A percentile compares a stretch with the other conserved stretches of the same genome.
These are phyloP conservation scores for Entoloma clypeatum DNA, from an alignment of 1,284 basidiomycete genomes.

Conservation along the genomic window DNA sequence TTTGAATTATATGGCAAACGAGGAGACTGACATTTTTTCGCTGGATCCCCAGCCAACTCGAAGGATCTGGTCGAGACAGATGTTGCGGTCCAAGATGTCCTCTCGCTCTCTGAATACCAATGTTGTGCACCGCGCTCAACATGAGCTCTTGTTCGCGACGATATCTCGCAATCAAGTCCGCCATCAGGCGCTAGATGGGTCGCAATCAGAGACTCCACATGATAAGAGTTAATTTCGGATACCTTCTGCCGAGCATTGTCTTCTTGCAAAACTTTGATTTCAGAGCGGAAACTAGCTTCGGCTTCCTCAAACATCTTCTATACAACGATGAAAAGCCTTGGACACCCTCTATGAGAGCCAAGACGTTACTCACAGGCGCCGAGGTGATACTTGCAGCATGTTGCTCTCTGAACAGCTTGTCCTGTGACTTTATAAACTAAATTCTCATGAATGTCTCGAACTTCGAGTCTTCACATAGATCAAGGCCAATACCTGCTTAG, in stretches of 20 bases:
- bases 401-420: slow-evolving; percentile 81
- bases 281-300: slow-evolving; percentile 62
- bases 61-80: slow-evolving; percentile 26
- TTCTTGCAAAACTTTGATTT: slow-evolving; percentile 69
- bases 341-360: background rate
- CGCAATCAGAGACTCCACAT: too few relatives aligned
- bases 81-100: slow-evolving; percentile 39
- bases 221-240: too few relatives aligned
- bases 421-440: slow-evolving; percentile 92
- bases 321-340: slow-evolving; percentile 10
- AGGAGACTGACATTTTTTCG: slow-evolving; percentile 25
- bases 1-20: background rate
- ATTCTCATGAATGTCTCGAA: slow-evolving; percentile 13
- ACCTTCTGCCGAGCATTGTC: slow-evolving; percentile 66
- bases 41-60: slow-evolving; percentile 34
- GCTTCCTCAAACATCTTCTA: slow-evolving; percentile 68
- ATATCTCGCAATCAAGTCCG: slow-evolving; percentile 60
- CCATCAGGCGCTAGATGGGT: slow-evolving; percentile 53
- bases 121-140: slow-evolving; percentile 68
- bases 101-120: slow-evolving; percentile 63
- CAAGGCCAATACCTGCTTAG: slow-evolving; percentile 36
- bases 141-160: slow-evolving; percentile 77
- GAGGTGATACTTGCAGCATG: slow-evolving; percentile 46
- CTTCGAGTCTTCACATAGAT: background rate
- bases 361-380: slow-evolving; percentile 31